A percentile compares a stretch with the other conserved stretches of the same genome.
phyloP scores from a whole-genome alignment of 495 filamentous ascomycete genomes.

The Neurospora sp. region DNA sequence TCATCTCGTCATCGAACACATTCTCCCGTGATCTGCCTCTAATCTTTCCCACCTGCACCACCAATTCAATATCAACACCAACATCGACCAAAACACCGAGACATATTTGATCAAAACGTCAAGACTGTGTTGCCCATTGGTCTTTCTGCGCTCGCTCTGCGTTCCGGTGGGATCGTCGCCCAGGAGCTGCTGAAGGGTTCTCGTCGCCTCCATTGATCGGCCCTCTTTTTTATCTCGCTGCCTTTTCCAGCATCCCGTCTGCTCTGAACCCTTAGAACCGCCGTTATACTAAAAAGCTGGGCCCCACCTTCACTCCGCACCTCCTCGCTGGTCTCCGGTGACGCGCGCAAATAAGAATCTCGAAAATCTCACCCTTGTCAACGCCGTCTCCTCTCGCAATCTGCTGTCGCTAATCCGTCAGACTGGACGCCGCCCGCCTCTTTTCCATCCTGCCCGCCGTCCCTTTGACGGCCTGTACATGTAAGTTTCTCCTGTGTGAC shows the following conservation, averaged over 20 bases:
- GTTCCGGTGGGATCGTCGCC: background rate
- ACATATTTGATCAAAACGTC: background rate
- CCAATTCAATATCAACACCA: background rate
- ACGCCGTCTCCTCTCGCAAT: slow-evolving; percentile 5
- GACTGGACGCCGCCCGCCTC: slow-evolving; percentile 2
- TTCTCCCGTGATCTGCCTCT: background rate
- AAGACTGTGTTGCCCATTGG: background rate
- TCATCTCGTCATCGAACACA: background rate
- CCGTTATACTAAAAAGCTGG: background rate
- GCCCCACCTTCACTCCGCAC: slow-evolving; percentile 8
- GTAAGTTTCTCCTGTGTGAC: background rate
- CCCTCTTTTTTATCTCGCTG: background rate
- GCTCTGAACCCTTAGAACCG: background rate
- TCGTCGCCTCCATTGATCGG: background rate
- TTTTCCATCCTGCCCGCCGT: background rate
- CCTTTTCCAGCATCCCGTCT: background rate
- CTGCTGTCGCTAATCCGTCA: slow-evolving; percentile 4
- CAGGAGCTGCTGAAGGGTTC: background rate
- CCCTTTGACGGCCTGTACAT: background rate
- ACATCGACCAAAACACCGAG: background rate
- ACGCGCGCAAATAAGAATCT: slow-evolving; percentile 14
- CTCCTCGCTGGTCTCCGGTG: slow-evolving; percentile 3
- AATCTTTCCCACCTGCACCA: background rate
- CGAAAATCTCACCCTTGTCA: slow-evolving; percentile 10
- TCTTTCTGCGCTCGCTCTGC: background rate